phyloP scores from a whole-genome alignment of 108 stramenopile species.

The Nitzschia sp. region DNA sequence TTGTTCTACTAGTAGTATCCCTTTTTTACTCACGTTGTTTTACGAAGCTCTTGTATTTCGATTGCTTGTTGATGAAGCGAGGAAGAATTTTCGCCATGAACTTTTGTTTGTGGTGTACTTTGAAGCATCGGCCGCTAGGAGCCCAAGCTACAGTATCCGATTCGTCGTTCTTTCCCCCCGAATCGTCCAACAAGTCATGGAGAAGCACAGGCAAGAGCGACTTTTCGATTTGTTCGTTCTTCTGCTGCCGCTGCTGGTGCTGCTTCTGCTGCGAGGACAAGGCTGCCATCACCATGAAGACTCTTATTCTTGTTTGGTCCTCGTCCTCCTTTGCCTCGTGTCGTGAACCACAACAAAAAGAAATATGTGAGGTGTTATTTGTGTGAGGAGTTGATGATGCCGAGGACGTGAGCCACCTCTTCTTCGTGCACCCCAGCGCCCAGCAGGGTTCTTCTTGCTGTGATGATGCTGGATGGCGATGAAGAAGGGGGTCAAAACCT shows the following conservation, averaged over 20 bases:
- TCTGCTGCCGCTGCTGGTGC: neutral
- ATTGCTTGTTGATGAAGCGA: slow-evolving; percentile 63
- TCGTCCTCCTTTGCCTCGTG: neutral
- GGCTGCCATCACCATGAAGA: neutral
- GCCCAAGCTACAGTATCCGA: slow-evolving; percentile 50
- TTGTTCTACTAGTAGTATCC: neutral
- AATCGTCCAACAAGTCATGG: slow-evolving; percentile 29
- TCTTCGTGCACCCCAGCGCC: too few species aligned
- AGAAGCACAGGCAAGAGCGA: slow-evolving; percentile 25
- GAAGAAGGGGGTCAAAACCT: too few species aligned
- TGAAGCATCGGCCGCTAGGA: slow-evolving; percentile 55
- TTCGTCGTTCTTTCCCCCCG: slow-evolving; percentile 20
- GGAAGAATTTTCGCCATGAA: slow-evolving; percentile 63
- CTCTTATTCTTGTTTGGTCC: neutral
- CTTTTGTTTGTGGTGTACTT: slow-evolving; percentile 50
- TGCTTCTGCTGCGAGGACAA: neutral
- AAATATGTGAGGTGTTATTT: too few species aligned
- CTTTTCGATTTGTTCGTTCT: neutral
- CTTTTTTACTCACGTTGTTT: slow-evolving; percentile 45
- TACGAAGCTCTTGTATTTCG: slow-evolving; percentile 53
- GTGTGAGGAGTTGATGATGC: too few species aligned
- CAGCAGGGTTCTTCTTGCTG: too few species aligned
- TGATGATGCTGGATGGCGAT: too few species aligned
- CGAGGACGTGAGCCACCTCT: too few species aligned
- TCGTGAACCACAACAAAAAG: neutral